A percentile compares a stretch with the other conserved stretches of the same genome.
phyloP scores from a whole-genome alignment of 176 grass and related monocot species.

The Avena atlantica region DNA sequence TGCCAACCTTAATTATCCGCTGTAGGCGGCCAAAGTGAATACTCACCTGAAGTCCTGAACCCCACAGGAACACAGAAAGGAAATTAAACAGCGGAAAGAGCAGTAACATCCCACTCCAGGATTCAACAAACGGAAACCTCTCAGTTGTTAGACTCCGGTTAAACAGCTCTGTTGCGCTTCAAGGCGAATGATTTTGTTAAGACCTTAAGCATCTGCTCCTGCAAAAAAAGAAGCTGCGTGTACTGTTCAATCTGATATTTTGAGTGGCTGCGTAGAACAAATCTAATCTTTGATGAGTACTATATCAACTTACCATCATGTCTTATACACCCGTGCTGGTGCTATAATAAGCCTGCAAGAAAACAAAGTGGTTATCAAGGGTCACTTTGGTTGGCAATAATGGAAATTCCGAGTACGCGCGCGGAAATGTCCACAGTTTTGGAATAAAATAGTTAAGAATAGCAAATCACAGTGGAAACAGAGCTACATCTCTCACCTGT shows the following conservation, averaged over 20 bases:
- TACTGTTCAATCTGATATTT: too few relatives aligned
- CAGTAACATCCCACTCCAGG: too few relatives aligned
- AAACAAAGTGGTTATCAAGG: background rate
- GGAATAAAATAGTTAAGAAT: background rate
- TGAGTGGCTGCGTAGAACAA: background rate
- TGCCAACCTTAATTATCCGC: background rate
- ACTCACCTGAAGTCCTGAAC: background rate
- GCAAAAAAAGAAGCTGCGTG: too few relatives aligned
- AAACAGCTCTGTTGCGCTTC: too few relatives aligned
- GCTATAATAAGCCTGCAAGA: background rate
- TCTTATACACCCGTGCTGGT: background rate
- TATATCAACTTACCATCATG: background rate
- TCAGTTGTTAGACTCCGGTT: too few relatives aligned
- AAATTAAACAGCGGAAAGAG: too few relatives aligned
- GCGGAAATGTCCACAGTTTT: background rate
- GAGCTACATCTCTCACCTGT: background rate
- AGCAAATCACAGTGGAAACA: background rate
- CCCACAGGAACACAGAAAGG: background rate
- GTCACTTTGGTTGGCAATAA: background rate
- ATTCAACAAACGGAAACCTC: too few relatives aligned
- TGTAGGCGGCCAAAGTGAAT: background rate
- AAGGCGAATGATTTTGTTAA: too few relatives aligned
- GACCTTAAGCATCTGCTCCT: too few relatives aligned
- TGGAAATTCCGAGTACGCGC: background rate
- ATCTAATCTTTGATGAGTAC: background rate